Evolutionary conservation across 176 grass and related monocot species (phyloP).

Genomic region (Olyra latifolia): DNA sequence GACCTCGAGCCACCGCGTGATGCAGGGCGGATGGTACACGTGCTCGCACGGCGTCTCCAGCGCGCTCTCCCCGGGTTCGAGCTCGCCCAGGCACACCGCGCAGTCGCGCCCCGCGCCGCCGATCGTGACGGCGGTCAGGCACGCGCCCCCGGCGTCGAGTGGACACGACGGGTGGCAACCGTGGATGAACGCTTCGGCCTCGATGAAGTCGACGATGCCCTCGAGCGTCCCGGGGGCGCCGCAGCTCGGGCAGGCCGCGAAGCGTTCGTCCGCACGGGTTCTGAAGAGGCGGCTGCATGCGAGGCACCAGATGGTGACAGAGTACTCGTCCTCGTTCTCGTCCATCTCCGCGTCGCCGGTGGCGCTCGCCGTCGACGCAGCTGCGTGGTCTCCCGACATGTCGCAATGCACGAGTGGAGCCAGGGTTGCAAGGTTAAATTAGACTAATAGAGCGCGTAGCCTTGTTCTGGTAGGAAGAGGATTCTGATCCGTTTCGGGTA

Average conservation of each 20-base stretch:
- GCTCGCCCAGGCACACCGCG: constrained; percentile 34
- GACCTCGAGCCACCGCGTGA: constrained; percentile 18
- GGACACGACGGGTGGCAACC: neutral
- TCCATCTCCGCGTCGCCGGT: neutral
- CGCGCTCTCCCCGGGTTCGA: neutral
- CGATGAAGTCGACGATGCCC: constrained; percentile 11
- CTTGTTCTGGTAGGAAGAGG: neutral
- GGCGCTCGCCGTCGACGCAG: neutral
- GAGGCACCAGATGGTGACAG: neutral
- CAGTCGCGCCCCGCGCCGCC: neutral
- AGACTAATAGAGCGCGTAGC: neutral
- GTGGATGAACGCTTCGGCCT: neutral
- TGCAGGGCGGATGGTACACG: constrained; percentile 28
- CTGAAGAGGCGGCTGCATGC: constrained; percentile 7
- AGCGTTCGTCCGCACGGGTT: neutral
- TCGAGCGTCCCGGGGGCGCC: neutral
- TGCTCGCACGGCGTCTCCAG: constrained; percentile 31
- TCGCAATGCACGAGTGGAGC: neutral
- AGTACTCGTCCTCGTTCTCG: too few species aligned
- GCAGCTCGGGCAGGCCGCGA: neutral
- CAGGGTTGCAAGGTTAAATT: neutral
- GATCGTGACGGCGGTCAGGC: neutral
- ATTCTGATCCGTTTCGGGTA: too few species aligned
- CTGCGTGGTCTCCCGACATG: neutral
- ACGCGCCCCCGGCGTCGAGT: neutral